Base-by-base conservation (phyloP, 192 early-diverging fungal species). In the Coemansia asiatica region DNA sequence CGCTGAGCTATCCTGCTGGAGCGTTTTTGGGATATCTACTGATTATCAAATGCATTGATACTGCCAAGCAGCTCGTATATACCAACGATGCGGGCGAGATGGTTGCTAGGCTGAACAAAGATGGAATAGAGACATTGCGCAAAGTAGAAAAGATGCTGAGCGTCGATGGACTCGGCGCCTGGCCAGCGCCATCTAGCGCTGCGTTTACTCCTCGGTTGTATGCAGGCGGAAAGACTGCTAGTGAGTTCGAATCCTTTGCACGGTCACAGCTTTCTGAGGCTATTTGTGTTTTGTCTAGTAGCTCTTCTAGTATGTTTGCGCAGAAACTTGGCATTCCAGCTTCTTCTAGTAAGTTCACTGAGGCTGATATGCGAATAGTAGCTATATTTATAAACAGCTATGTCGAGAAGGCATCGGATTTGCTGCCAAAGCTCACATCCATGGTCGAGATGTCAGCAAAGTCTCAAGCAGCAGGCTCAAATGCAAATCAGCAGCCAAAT, bases 141-240 rank as follows among this genome's bases (percentile, higher is more conserved):
- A 27, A 21, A 9, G 23, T 74, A 26, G 72, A 80, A 35, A 60
- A 33, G 29, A 44, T 56, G 31, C 40, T 74, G 12, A 50, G 57
- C 12, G 15, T 15, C 10, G 48, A 59, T 33, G 77, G 77, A 6
- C 22, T 19, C 23, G 21, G 47, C 2, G 61, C 58, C n/a, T 71
- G 72, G 72, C 8, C 62, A 2, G 46, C 28, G 12, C 28, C 15
- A 0, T 9, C 18, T 10, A 46, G 44, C 13, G 40, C 75, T 23
- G 40, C 68, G 19, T 74, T 81, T 72, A 49, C 62, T 12, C 78
- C 78, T 46, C 71, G 50, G 4, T 38, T 81, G 1, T 80, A 80
- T 27, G 7, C 67, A 16, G 50, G 15, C 6, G 23, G 22, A 4
- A 31, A 33, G 0, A 57, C 33, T 16, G 56, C 49, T 40, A 51